Evolutionary conservation across 176 grass and related monocot genomes (phyloP), one percentile per base, ranked within the genome.

Genomic region (Rhynchospora breviuscula): DNA sequence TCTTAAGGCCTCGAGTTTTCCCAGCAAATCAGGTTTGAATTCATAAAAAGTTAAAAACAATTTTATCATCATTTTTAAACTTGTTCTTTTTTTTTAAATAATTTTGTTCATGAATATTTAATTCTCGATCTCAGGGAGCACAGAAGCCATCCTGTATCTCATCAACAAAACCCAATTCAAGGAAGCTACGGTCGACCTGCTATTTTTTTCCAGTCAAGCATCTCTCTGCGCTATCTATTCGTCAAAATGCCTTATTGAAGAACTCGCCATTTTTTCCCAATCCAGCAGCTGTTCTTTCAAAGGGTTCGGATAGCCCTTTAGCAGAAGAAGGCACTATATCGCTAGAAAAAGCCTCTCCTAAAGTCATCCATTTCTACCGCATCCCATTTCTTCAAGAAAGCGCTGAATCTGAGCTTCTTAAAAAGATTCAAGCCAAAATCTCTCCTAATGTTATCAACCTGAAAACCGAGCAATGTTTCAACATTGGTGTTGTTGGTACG

Each of bases 391-490:
- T 97, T 84, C 90, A 91, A 83, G 91, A 94, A 40, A 90, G 86
- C 79, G 90, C 93, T 51, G 59, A 64, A 7, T 46, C 75, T 1
- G 94, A 94, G 70, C 71, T 97, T 51, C 88, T 97, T 13, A 92
- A 67, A 82, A 87, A 94, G 80, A 83, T 92, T 69, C 88, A 97
- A 66, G 58, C 88, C 48, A 97, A 92, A 79, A 82, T 97, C 83
- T 94, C 91, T 74, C 56, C 84, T 87, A 82, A 90, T 87, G 81
- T 97, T 58, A 60, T 87, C 64, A 63, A 86, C 60, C 90, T 97
- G 69, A 86, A 86, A 86, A 92, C 91, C 0, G 91, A 94, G 80
- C 91, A 90, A 64, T 97, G 94, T 77, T 97, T 97, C 83, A 97
- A 97, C 65, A 79, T 97, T 53, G 85, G 93, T n/a, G 71, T 94